Evolutionary conservation across 2,329 filamentous ascomycete genomes (phyloP).

Genomic region (Exophiala spinifera): DNA sequence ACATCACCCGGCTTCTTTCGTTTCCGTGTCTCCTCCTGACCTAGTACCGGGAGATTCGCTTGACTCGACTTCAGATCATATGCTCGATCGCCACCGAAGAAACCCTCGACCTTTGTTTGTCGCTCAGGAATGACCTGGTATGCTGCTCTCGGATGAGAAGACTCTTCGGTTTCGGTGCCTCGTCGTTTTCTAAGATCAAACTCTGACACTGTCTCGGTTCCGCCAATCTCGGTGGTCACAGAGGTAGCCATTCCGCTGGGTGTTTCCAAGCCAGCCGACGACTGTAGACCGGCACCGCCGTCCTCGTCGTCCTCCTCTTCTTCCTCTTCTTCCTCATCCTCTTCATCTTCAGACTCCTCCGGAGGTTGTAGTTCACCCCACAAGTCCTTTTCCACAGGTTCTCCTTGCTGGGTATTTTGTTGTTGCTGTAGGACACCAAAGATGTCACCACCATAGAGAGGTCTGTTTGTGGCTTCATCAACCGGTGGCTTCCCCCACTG

Average conservation of each 20-base stretch:
- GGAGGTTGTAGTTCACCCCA: slow-evolving; percentile 90
- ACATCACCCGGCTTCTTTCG: slow-evolving; percentile 96
- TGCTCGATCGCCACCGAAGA: slow-evolving; percentile 91
- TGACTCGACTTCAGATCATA: slow-evolving; percentile 75
- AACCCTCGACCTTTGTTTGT: slow-evolving; percentile 79
- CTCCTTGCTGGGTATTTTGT: slow-evolving; percentile 62
- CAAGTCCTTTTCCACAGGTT: slow-evolving; percentile 78
- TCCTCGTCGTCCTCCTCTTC: slow-evolving; percentile 62
- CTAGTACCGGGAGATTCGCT: slow-evolving; percentile 67
- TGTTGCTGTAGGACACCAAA: slow-evolving; percentile 72
- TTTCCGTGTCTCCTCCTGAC: slow-evolving; percentile 75
- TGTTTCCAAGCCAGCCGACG: slow-evolving; percentile 74
- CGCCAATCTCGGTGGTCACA: slow-evolving; percentile 74
- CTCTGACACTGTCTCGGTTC: slow-evolving; percentile 74
- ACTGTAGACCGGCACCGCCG: slow-evolving; percentile 64
- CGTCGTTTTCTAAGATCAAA: slow-evolving; percentile 88
- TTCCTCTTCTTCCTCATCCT: slow-evolving; percentile 69
- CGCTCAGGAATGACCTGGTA: slow-evolving; percentile 90
- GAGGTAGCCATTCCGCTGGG: slow-evolving; percentile 76
- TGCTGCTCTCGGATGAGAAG: slow-evolving; percentile 68
- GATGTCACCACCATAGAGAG: slow-evolving; percentile 89
- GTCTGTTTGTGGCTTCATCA: slow-evolving; percentile 79
- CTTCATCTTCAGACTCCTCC: slow-evolving; percentile 59
- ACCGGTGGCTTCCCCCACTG: slow-evolving; percentile 95
- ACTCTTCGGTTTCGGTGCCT: slow-evolving; percentile 85